Evolutionary conservation across 2,329 filamentous ascomycete species (phyloP), one percentile per base, ranked within the genome.

Genomic region (Beauveria bassiana): DNA sequence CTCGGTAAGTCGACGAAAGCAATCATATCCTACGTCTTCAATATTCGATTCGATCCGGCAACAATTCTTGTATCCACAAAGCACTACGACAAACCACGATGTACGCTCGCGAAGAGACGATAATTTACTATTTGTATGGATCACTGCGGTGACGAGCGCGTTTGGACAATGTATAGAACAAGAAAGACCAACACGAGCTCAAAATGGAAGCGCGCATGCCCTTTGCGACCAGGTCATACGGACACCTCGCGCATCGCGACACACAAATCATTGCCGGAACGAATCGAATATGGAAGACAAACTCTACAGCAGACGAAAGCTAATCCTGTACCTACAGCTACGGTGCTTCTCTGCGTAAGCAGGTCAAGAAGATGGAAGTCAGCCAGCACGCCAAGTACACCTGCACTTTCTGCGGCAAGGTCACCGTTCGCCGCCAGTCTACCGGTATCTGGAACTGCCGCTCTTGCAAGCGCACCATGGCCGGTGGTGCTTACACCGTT

Each of bases 321-420:
- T 73, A 68, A 72, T 64, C 31, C 40, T 14, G n/a, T 47, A 47
- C 24, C 28, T 66, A 65, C 71, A 93, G 91, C 86, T 96, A 96
- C 82, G 95, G 93, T 93, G 93, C 95, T 78, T 98, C 95, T 75
- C 91, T 98, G 81, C 91, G 93, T 83, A 98, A 98, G 87, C 93
- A 78, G 73, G 76, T 78, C 77, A 98, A 98, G 91, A 97, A 97
- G 90, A 96, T 97, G 89, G 95, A 98, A 89, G 90, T 98, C 79
- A 90, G 91, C 74, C 95, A 98, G 82, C 95, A 99, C 86, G 91
- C 92, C 83, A 89, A 89, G 79, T 98, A 97, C 77, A 87, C 88
- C 77, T 98, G 93, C 88, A 93, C 93, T 70, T 99, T 98, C 90
- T 96, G 92, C 86, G 93, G 93, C 77, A 98, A 98, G 89, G 88